Evolutionary conservation across 306 rosid species (phyloP), one percentile per base, ranked within the genome.

Genomic region (Sphenostylis stenocarpa): DNA sequence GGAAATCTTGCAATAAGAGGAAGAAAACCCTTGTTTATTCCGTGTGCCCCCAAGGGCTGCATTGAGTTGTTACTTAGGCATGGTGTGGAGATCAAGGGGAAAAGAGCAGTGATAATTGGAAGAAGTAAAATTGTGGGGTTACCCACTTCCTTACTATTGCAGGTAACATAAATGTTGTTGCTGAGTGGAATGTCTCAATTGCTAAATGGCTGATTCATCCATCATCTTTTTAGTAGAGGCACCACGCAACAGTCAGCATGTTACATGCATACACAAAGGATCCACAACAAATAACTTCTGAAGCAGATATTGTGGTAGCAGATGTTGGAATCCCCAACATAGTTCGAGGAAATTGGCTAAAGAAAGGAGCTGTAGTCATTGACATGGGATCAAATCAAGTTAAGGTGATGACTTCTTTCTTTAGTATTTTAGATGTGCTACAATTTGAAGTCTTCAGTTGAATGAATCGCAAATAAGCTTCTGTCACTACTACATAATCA

Each of bases 331-430:
- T 80, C 7, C 85, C 90, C 3, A 84, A 86, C 56, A 52, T 81
- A 0, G 86, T 86, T 19, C 72, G 82, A 4, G 86, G 88, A 12
- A 53, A 66, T 75, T 86, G 92, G 90, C 77, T 88, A 64, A 88
- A 86, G 84, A 72, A 74, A 63, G 90, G 88, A 44, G 87, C 87
- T 45, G 84, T 88, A 47, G 87, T 88, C 47, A 83, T 88, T 48
- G 90, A 86, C 81, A 82, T 82, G 88, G 90, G 92, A 73, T 26
- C 87, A 23, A 86, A 82, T 81, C 82, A 72, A 73, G 82, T 86
- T 23, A 73, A 85, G 85, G 88, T 85, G 69, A 58, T 21, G 17
- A 56, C 34, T 56, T 56, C 17, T 41, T 65, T 39, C 77, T 67
- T 47, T 11, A 34, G 19, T 19, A 29, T 56, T 53, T 38, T 13